Conservation (phyloP, 108 stramenopile species). For the Nannochloropsis gaditana region DNA sequence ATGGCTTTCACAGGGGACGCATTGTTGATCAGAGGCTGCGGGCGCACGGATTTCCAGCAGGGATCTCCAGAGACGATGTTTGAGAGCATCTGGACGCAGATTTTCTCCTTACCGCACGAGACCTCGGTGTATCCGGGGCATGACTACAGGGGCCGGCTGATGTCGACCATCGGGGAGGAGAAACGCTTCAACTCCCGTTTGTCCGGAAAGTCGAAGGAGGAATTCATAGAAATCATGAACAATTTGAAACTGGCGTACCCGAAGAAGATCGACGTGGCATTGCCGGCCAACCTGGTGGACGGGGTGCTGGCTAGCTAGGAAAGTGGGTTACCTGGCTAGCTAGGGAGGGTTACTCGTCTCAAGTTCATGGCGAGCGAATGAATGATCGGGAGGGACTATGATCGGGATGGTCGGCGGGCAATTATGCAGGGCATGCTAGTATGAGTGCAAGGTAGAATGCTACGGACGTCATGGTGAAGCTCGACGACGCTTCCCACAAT, state of each 20-base stretch:
- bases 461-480: too few species aligned
- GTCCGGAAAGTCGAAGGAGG: slow-evolving; percentile 63
- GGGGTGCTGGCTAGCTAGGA: slow-evolving; percentile 52
- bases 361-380: too few species aligned
- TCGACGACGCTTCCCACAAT: too few species aligned
- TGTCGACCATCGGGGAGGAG: slow-evolving; percentile 65
- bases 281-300: slow-evolving; percentile 77
- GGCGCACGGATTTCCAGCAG: slow-evolving; percentile 72
- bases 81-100: slow-evolving; percentile 61
- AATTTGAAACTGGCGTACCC: slow-evolving; percentile 69
- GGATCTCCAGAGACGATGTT: slow-evolving; percentile 65
- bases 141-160: slow-evolving; percentile 68
- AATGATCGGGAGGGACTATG: too few species aligned
- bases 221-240: slow-evolving; percentile 77
- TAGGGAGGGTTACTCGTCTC: too few species aligned
- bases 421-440: too few species aligned
- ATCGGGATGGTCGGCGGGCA: too few species aligned
- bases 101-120: slow-evolving; percentile 68
- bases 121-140: slow-evolving; percentile 76
- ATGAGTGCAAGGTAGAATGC: too few species aligned
- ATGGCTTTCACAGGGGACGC: slow-evolving; percentile 83
- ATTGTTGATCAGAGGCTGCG: slow-evolving; percentile 69
- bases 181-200: slow-evolving; percentile 65
- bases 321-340: too few species aligned
- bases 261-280: slow-evolving; percentile 68